Conservation (phyloP, 208 protist genomes). For the Angomonas deanei region DNA sequence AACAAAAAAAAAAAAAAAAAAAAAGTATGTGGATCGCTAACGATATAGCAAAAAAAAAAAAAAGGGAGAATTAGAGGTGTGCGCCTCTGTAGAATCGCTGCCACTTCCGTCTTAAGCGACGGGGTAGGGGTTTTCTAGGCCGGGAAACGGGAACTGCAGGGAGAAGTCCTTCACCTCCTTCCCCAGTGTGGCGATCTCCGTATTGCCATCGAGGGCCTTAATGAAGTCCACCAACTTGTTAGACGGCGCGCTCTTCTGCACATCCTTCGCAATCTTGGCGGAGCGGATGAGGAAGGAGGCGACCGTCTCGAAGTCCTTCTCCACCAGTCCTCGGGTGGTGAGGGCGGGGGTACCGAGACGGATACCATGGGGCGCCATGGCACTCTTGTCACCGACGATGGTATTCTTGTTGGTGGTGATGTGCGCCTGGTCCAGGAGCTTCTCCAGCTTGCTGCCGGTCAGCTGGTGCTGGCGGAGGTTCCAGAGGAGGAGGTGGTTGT, state of each 20-base stretch:
- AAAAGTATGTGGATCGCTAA: background rate
- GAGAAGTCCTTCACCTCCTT: conserved; percentile 82
- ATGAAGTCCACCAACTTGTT: conserved; percentile 80
- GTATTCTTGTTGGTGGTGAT: conserved; percentile 98
- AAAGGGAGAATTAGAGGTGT: background rate
- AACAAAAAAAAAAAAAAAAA: conserved; percentile 12
- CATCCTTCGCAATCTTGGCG: conserved; percentile 58
- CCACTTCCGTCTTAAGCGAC: background rate
- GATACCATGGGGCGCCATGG: conserved; percentile 91
- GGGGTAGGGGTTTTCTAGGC: conserved; percentile 48
- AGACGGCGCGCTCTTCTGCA: conserved; percentile 58
- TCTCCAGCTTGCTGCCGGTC: conserved; percentile 96
- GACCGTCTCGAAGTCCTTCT: conserved; percentile 88
- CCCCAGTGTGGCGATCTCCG: conserved; percentile 42
- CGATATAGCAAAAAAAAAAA: conserved; percentile 3
- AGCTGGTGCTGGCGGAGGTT: conserved; percentile 93
- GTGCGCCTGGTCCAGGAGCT: conserved; percentile 84
- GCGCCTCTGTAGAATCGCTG: background rate
- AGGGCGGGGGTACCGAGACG: conserved; percentile 94
- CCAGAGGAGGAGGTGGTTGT: conserved; percentile 98
- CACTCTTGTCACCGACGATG: conserved; percentile 93
- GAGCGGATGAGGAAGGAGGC: conserved; percentile 89
- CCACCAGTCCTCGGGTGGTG: conserved; percentile 93
- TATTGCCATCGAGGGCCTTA: conserved; percentile 34
- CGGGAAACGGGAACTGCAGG: conserved; percentile 80